These are phyloP conservation scores for Clarireedia homoeocarpa DNA, from an alignment of 2,329 filamentous ascomycete genomes.

Conservation along the genomic window DNA sequence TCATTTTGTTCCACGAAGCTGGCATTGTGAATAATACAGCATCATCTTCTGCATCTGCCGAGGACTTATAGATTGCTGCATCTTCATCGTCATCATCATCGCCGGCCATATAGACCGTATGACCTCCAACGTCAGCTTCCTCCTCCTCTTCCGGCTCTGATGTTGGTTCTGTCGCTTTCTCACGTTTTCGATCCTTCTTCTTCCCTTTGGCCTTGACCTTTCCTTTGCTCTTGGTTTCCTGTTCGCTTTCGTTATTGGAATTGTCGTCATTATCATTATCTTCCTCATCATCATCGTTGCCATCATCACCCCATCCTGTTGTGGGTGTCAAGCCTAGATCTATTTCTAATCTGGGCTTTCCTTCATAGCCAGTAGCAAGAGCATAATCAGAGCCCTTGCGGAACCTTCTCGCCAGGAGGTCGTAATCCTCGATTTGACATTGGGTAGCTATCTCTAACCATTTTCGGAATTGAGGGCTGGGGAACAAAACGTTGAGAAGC, in stretches of 20 bases:
- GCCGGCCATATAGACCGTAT: slow-evolving; percentile 90
- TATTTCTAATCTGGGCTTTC: slow-evolving; percentile 73
- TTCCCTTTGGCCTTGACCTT: neutral
- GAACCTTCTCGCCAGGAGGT: slow-evolving; percentile 80
- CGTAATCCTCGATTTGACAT: slow-evolving; percentile 62
- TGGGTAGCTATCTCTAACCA: slow-evolving; percentile 83
- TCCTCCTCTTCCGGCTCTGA: slow-evolving; percentile 22
- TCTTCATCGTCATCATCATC: slow-evolving; percentile 66
- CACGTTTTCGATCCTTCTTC: neutral
- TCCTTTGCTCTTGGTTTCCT: slow-evolving; percentile 21
- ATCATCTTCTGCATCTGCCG: slow-evolving; percentile 61
- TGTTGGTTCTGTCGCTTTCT: slow-evolving; percentile 11
- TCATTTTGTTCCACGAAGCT: slow-evolving; percentile 82
- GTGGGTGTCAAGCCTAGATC: slow-evolving; percentile 83
- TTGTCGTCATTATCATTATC: slow-evolving; percentile 30
- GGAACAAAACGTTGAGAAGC: slow-evolving; percentile 73
- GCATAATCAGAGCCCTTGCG: slow-evolving; percentile 85
- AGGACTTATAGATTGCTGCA: slow-evolving; percentile 80
- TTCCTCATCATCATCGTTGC: slow-evolving; percentile 43
- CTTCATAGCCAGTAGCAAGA: slow-evolving; percentile 76
- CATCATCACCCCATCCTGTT: slow-evolving; percentile 72
- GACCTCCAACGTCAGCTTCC: slow-evolving; percentile 59
- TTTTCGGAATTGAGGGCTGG: slow-evolving; percentile 77
- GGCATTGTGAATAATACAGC: slow-evolving; percentile 62
- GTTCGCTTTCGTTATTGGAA: slow-evolving; percentile 19